Conservation (phyloP, 306 rosid genomes). For the Cercis canadensis region DNA sequence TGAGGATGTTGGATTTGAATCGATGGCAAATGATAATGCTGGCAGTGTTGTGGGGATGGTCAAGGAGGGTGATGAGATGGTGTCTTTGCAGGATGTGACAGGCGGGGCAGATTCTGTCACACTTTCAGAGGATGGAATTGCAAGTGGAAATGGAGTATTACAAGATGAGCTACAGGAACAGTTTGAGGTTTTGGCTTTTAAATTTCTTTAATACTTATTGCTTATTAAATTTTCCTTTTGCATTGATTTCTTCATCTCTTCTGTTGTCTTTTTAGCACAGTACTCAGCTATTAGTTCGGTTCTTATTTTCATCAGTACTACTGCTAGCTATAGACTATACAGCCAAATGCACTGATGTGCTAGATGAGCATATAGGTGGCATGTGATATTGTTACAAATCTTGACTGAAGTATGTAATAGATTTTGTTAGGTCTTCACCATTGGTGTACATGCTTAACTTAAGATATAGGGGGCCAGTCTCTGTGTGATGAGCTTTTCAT, state of each 20-base stretch:
- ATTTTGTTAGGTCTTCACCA: slow-evolving; percentile 14
- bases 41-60: slow-evolving; percentile 46
- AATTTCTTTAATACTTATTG: slow-evolving; percentile 30
- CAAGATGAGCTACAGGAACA: slow-evolving; percentile 44
- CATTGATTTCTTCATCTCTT: slow-evolving; percentile 15
- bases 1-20: slow-evolving; percentile 58
- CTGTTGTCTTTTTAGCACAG: background rate
- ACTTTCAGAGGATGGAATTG: slow-evolving; percentile 32
- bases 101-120: slow-evolving; percentile 42
- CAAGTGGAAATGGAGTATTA: slow-evolving; percentile 40
- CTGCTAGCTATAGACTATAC: slow-evolving; percentile 16
- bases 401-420: background rate
- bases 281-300: slow-evolving; percentile 24
- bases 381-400: background rate
- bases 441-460: slow-evolving; percentile 17
- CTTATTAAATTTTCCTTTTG: background rate
- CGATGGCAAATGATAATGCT: slow-evolving; percentile 44
- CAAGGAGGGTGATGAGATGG: slow-evolving; percentile 39
- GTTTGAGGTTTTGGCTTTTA: slow-evolving; percentile 74
- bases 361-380: background rate
- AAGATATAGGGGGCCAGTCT: background rate
- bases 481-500: background rate
- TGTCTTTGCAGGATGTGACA: slow-evolving; percentile 35
- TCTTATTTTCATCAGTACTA: slow-evolving; percentile 24
- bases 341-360: background rate